Base-by-base conservation (phyloP, 2,329 filamentous ascomycete species). In the Botrytis fragariae region DNA sequence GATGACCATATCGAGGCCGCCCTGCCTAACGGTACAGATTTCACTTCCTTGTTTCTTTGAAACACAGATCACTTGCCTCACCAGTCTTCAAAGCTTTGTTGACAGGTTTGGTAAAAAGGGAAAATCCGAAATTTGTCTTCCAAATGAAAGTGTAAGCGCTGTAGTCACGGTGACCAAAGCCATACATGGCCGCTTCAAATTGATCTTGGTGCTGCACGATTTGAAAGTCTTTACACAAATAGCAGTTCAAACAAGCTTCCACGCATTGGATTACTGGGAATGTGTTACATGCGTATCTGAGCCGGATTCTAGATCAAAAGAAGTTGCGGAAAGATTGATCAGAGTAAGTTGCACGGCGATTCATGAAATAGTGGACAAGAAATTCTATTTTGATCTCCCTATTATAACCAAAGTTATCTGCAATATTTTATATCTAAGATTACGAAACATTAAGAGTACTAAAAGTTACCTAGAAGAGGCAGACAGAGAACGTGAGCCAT, bases 31-130 rank as follows among this genome's bases (percentile, higher is more conserved):
- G 7, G 44, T 45, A 45, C 8, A 20, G 3, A 45, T 7, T 45
- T 45, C 18, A 22, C 18, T 8, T 57, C 22, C 6, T 72, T 5
- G 37, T 44, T 42, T 72, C 70, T 32, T 72, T 48, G 12, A 60
- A 60, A 48, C 37, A 45, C 8, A 57, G 67, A n/a, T 42, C 29
- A 25, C n/a, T 67, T 32, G 48, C 61, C 9, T 72, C 61, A 1
- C 29, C 35, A n/a, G 37, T 37, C 6, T 72, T 72, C n/a, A 60
- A 67, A 29, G 45, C 18, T 25, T 45, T 72, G 37, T 35, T 67
- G 16, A 48, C 57, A 4, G 48, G 51, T 20, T 67, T 5, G 37
- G 20, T 3, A 20, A 9, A 4, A 39, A 1, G 37, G 29, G 37
- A 3, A n/a, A n/a, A 22, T 1, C 65, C 4, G 16, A 35, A 6